phyloP scores from a whole-genome alignment of 208 protist species.

The Trichomonas vaginalis region DNA sequence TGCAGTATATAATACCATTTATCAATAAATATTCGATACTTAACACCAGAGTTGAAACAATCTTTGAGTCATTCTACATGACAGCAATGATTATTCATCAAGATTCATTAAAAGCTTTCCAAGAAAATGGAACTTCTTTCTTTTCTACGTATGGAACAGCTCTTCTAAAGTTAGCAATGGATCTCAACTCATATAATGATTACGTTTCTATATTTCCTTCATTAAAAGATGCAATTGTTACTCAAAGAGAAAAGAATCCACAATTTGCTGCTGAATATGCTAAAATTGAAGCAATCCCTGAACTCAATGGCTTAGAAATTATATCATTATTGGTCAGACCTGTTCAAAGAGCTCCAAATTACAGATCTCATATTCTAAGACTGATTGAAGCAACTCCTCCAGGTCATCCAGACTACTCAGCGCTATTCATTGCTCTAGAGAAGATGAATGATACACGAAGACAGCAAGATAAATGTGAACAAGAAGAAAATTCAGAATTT shows the following conservation, averaged over 20 bases:
- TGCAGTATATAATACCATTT: background rate
- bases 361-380: background rate
- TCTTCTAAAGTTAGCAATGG: background rate
- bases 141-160: background rate
- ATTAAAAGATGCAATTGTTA: background rate
- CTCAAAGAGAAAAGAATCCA: background rate
- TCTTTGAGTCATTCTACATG: background rate
- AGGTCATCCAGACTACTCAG: background rate
- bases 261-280: background rate
- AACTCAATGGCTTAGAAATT: background rate
- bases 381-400: background rate
- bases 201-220: background rate
- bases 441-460: background rate
- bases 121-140: background rate
- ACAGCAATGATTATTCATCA: background rate
- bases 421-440: background rate
- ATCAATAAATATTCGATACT: background rate
- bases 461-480: background rate
- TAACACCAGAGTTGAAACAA: background rate
- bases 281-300: background rate
- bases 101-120: background rate
- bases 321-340: background rate
- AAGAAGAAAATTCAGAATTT: background rate
- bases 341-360: background rate
- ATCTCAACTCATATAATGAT: background rate